These are phyloP conservation scores for Lipomyces yamanashiensis DNA, from an alignment of 805 yeast species.

Conservation along the genomic window DNA sequence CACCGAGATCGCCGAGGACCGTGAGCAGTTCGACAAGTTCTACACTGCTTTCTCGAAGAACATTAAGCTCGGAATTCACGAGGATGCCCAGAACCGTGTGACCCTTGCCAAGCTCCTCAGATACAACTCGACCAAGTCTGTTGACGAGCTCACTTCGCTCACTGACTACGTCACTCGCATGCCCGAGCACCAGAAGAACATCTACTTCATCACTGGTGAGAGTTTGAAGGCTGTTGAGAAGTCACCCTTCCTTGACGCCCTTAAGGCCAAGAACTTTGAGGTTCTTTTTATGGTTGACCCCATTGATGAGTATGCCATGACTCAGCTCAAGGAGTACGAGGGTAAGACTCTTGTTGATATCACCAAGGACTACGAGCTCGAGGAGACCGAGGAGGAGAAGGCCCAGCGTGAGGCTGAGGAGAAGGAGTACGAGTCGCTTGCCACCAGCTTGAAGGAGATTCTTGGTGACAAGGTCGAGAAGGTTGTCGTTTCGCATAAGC, in stretches of 20 bases:
- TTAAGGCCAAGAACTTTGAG: slow-evolving; percentile 98
- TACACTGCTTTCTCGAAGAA: slow-evolving; percentile 97
- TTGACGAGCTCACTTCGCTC: slow-evolving; percentile 92
- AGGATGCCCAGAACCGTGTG: slow-evolving; percentile 96
- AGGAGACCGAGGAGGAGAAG: slow-evolving; percentile 98
- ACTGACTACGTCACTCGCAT: slow-evolving; percentile 98
- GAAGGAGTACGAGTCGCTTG: slow-evolving; percentile 88
- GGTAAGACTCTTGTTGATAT: slow-evolving; percentile 98
- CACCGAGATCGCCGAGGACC: slow-evolving; percentile 99
- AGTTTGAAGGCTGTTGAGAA: slow-evolving; percentile 95
- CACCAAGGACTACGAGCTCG: slow-evolving; percentile 97
- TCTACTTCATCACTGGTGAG: slow-evolving; percentile 99
- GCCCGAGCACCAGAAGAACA: slow-evolving; percentile 99
- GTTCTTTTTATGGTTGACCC: slow-evolving; percentile 98
- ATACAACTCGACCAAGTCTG: slow-evolving; percentile 94
- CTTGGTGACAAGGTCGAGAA: slow-evolving; percentile 99
- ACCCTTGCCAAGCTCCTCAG: slow-evolving; percentile 95
- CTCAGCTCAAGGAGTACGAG: slow-evolving; percentile 98
- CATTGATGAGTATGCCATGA: slow-evolving; percentile 99
- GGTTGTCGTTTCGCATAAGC: slow-evolving; percentile 96
- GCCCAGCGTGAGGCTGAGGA: slow-evolving; percentile 88
- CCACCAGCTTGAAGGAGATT: slow-evolving; percentile 94
- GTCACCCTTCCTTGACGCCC: slow-evolving; percentile 98
- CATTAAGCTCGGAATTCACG: slow-evolving; percentile 98
- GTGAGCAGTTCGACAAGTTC: slow-evolving; percentile 98